Evolutionary conservation across 768 basidiomycete genomes (phyloP), one percentile per base, ranked within the genome.

Genomic region (Leccinum aurantiacum): DNA sequence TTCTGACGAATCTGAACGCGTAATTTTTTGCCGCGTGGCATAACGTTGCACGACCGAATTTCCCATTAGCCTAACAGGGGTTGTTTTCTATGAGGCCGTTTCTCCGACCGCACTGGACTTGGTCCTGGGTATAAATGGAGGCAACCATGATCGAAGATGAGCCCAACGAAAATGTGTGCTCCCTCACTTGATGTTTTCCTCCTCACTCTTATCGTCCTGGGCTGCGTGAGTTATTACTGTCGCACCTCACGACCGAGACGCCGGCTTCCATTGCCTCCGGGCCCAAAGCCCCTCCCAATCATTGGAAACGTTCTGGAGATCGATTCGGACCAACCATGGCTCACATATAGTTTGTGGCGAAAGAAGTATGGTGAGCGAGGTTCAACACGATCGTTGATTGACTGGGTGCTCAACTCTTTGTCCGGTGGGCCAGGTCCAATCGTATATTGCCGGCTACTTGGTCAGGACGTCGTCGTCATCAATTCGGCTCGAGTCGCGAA

Each of bases 261-360:
- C 6, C 22, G 48, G 13, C 57, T 55, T 47, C 60, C 65, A 3
- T 38, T 70, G n/a, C 69, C 70, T 1, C 69, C 69, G 0, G 70
- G 70, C 33, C 69, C 69, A 48, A 53, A 37, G 52, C 52, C 70
- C 15, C 56, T 70, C 35, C 69, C 70, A 1, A 37, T 70, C 1
- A 57, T 70, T n/a, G 69, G 69, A 25, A 70, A 70, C 48, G 11
- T 70, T 35, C 33, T 71, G 11, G 67, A 71, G 8, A 65, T 70
- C 37, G 54, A 70, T 44, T 51, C 65, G 1, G 33, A 65, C 25
- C 58, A 63, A 29, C 70, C 70, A 8, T 70, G 67, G 67, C 63
- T 70, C 48, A 72, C 71, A 17, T 72, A 72, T 19, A 61, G 71
- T 35, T n/a, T 17, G 17, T 72, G 71, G 71, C 60, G 63, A 53